These are phyloP conservation scores for Fusarium verrucosum DNA, from an alignment of 2,329 filamentous ascomycete species.

Conservation along the genomic window DNA sequence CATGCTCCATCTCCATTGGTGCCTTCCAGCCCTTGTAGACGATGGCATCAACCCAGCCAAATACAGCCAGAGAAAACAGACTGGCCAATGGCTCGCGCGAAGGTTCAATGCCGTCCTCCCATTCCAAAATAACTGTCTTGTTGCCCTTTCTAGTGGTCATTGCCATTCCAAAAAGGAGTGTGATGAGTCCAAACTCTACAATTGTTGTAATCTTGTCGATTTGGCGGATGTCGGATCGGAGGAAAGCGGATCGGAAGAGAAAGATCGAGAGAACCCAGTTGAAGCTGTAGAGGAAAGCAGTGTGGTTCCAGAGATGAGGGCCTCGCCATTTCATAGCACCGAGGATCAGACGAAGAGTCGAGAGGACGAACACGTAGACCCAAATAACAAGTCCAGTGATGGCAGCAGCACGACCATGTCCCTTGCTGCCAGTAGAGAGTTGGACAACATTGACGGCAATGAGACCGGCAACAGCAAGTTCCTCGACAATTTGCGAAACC, in stretches of 20 bases:
- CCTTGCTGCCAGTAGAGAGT: slow-evolving; percentile 69
- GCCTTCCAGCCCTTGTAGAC: slow-evolving; percentile 89
- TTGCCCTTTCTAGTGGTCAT: slow-evolving; percentile 90
- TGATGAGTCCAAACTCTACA: slow-evolving; percentile 77
- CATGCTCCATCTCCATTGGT: slow-evolving; percentile 81
- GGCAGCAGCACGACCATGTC: slow-evolving; percentile 67
- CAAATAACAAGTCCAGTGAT: slow-evolving; percentile 77
- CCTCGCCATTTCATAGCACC: slow-evolving; percentile 72
- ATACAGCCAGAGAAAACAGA: slow-evolving; percentile 86
- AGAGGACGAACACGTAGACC: slow-evolving; percentile 81
- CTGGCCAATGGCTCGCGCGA: slow-evolving; percentile 89
- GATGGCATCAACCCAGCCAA: slow-evolving; percentile 89
- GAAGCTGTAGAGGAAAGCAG: slow-evolving; percentile 80
- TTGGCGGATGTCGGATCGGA: slow-evolving; percentile 74
- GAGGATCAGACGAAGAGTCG: slow-evolving; percentile 74
- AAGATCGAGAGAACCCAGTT: slow-evolving; percentile 82
- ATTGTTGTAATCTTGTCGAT: slow-evolving; percentile 72
- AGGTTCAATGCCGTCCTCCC: slow-evolving; percentile 87
- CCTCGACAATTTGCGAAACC: slow-evolving; percentile 76
- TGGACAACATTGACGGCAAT: slow-evolving; percentile 74
- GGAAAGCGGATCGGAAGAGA: slow-evolving; percentile 84
- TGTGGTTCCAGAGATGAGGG: slow-evolving; percentile 90
- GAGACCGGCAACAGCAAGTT: slow-evolving; percentile 76
- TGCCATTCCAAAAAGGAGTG: slow-evolving; percentile 78
- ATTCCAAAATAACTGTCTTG: slow-evolving; percentile 85